These are phyloP conservation scores for Magnusiomyces fungicola DNA, from an alignment of 1,139 yeast species.

Conservation along the genomic window DNA sequence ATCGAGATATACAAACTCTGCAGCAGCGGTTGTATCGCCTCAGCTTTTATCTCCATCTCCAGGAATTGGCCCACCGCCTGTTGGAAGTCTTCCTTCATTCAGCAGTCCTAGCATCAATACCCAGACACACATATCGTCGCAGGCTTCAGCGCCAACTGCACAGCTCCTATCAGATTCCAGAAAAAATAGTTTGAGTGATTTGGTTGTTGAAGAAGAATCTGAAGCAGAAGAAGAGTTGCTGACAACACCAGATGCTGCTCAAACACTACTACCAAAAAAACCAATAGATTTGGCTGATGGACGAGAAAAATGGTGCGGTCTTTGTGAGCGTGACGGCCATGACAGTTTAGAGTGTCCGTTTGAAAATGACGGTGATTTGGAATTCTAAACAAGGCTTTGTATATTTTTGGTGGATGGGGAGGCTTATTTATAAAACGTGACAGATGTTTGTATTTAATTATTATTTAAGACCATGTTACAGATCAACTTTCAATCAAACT, in stretches of 20 bases:
- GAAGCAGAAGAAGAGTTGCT: neutral
- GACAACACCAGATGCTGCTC: neutral
- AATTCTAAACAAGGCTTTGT: no score
- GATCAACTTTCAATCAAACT: no score
- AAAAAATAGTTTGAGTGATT: neutral
- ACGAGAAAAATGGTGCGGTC: constrained; percentile 76
- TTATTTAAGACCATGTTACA: no score
- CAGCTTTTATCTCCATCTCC: neutral
- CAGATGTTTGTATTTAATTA: no score
- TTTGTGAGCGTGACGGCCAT: constrained; percentile 88
- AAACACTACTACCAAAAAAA: neutral
- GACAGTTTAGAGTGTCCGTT: constrained; percentile 81
- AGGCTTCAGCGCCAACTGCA: neutral
- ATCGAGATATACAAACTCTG: neutral
- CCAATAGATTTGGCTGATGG: constrained; percentile 68
- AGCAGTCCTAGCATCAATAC: neutral
- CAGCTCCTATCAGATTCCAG: neutral
- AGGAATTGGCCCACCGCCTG: neutral
- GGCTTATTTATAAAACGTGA: no score
- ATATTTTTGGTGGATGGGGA: no score
- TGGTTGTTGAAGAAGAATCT: neutral
- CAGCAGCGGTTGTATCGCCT: neutral
- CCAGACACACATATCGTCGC: neutral
- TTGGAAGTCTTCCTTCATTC: neutral
- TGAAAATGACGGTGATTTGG: constrained; percentile 29